Conservation (phyloP, 306 rosid genomes). For the barrel medic (Medicago truncatula) region MtrunA17r5.0-ANR NC_053042.1:36902001-36902500, state of each 20-base stretch:
- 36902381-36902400: background rate
- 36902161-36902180: conserved; percentile 41
- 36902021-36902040: conserved; percentile 8
- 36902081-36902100: conserved; percentile 25
- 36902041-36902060: conserved; percentile 30
- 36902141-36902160: conserved; percentile 36
- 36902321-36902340: background rate
- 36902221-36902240: conserved; percentile 50
- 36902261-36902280: background rate
- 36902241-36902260: conserved; percentile 23
- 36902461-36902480: too few species aligned
- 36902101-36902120: conserved; percentile 32
- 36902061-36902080: conserved; percentile 9
- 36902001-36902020: background rate
- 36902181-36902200: conserved; percentile 49
- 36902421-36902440: too few species aligned
- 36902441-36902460: too few species aligned
- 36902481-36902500: too few species aligned
- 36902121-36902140: conserved; percentile 24
- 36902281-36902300: background rate
- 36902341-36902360: background rate
- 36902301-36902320: background rate
- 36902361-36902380: background rate
- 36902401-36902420: background rate
- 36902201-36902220: conserved; percentile 56